A percentile compares a stretch with the other conserved stretches of the same genome.
These are phyloP conservation scores for Saccharum officinarum DNA, from an alignment of 176 grass and related monocot species.

Conservation along the genomic window DNA sequence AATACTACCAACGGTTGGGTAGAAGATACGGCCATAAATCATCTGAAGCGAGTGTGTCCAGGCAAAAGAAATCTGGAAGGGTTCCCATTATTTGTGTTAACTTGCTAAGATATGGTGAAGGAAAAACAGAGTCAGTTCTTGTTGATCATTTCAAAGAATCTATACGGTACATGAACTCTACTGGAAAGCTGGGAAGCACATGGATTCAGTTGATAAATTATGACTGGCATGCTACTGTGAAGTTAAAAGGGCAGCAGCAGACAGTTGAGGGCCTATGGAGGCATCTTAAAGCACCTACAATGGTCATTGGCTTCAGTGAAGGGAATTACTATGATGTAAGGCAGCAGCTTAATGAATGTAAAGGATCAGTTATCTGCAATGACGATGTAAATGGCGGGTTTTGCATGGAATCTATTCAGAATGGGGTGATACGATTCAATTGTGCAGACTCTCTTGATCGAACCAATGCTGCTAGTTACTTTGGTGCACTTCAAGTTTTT, in stretches of 20 bases:
- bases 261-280: constrained; percentile 93
- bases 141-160: constrained; percentile 91
- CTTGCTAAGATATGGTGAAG: constrained; percentile 80
- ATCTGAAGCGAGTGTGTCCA: constrained; percentile 54
- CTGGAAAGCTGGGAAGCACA: constrained; percentile 66
- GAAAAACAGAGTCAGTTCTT: constrained; percentile 86
- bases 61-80: constrained; percentile 74
- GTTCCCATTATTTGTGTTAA: constrained; percentile 93
- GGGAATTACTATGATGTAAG: constrained; percentile 71
- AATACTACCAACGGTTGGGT: constrained; percentile 86
- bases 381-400: constrained; percentile 66
- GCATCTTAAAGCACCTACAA: constrained; percentile 74
- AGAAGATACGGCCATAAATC: constrained; percentile 69
- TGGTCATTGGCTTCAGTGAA: constrained; percentile 92
- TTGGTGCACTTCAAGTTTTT: constrained; percentile 98
- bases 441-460: constrained; percentile 99
- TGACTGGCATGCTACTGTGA: constrained; percentile 94
- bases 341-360: constrained; percentile 76
- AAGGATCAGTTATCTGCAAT: constrained; percentile 72
- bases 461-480: constrained; percentile 98
- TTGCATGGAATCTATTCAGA: constrained; percentile 77
- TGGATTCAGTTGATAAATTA: constrained; percentile 99
- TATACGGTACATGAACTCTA: constrained; percentile 66
- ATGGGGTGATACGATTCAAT: constrained; percentile 97
- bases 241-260: constrained; percentile 73